These are phyloP conservation scores for Austroboletus niveus DNA, from an alignment of 1,284 basidiomycete genomes.

Conservation along the genomic window DNA sequence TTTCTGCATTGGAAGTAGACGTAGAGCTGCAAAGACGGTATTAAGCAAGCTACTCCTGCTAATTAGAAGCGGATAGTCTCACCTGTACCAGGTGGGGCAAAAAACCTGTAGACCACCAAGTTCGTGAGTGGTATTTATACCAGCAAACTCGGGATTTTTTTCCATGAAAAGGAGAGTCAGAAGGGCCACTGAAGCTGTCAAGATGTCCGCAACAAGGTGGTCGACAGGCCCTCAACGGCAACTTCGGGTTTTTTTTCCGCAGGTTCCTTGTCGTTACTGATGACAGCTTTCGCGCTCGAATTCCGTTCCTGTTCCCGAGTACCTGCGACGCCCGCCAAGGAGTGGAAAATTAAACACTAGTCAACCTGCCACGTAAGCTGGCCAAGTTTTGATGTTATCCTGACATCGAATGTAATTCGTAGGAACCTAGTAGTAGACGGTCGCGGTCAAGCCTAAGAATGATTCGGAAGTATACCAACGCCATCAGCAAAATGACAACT, in stretches of 20 bases:
- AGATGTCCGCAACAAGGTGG: neutral
- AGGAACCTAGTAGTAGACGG: no score
- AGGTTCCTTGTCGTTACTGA: neutral
- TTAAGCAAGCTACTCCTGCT: neutral
- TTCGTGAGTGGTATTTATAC: neutral
- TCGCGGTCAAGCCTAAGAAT: no score
- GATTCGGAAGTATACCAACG: no score
- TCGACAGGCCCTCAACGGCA: neutral
- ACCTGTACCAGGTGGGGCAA: slow-evolving; percentile 7
- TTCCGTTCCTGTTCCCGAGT: neutral
- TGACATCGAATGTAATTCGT: no score
- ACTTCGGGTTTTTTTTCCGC: neutral
- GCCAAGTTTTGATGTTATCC: no score
- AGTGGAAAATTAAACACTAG: no score
- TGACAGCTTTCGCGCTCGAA: neutral
- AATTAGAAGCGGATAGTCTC: slow-evolving; percentile 1
- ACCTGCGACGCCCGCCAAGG: neutral
- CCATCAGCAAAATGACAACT: no score
- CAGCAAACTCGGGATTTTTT: neutral
- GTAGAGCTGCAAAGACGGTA: neutral
- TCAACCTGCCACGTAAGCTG: no score
- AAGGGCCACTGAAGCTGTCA: neutral
- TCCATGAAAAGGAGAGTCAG: neutral
- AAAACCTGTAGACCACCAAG: neutral
- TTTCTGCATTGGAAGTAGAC: slow-evolving; percentile 1